Percentiles rank a stretch among this genome's conserved stretches.
Evolutionary conservation across 1,284 basidiomycete genomes (phyloP).

Genomic region (Microbotryum intermedium): DNA sequence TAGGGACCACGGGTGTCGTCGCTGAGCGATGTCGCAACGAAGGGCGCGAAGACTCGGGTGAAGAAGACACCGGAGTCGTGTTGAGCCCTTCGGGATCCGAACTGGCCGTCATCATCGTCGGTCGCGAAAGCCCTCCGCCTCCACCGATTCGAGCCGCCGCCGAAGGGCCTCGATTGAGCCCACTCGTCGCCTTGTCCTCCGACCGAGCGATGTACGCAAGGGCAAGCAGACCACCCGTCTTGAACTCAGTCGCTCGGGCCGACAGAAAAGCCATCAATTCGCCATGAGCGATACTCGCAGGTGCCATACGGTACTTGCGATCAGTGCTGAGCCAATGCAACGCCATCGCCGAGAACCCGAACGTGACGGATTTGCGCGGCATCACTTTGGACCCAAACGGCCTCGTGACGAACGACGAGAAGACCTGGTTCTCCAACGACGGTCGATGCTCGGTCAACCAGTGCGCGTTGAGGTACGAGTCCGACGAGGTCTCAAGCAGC

Average conservation of each 20-base stretch:
- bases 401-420: slow-evolving; percentile 35
- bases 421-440: slow-evolving; percentile 36
- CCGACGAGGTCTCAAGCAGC: slow-evolving; percentile 33
- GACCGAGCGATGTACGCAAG: slow-evolving; percentile 40
- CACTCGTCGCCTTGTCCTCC: slow-evolving; percentile 29
- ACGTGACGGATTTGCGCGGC: slow-evolving; percentile 36
- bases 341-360: slow-evolving; percentile 41
- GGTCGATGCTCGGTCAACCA: slow-evolving; percentile 34
- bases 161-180: too few species aligned
- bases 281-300: slow-evolving; percentile 39
- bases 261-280: slow-evolving; percentile 39
- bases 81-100: not conserved
- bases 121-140: not conserved
- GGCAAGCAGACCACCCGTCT: slow-evolving; percentile 38
- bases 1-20: not conserved
- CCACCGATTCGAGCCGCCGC: too few species aligned
- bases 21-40: not conserved
- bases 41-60: not conserved
- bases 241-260: slow-evolving; percentile 40
- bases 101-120: not conserved
- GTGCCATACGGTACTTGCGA: slow-evolving; percentile 28
- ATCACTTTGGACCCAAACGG: slow-evolving; percentile 39
- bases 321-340: slow-evolving; percentile 41
- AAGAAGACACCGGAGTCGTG: not conserved
- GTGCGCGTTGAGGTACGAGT: slow-evolving; percentile 35